Evolutionary conservation across 2,329 filamentous ascomycete genomes (phyloP).

Genomic region (Hawksworthiomyces lignivorus): DNA sequence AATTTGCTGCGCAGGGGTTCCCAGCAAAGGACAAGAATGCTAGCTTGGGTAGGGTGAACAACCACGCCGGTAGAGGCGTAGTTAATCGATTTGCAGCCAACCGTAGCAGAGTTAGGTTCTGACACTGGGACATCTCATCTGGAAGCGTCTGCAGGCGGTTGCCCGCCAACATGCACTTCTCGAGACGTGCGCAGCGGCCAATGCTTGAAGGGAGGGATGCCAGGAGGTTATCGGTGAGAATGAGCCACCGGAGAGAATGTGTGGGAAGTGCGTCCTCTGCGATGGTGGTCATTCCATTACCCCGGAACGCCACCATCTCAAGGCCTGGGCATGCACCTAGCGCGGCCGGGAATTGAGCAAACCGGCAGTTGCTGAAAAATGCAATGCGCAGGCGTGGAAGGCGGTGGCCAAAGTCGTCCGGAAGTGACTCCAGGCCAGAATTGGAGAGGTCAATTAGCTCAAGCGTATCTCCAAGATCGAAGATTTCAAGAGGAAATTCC

Average conservation of each 20-base stretch:
- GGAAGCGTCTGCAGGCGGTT: slow-evolving; percentile 34
- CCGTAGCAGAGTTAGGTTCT: slow-evolving; percentile 34
- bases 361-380: slow-evolving; percentile 39
- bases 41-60: slow-evolving; percentile 36
- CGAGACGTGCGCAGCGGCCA: slow-evolving; percentile 32
- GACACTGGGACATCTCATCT: slow-evolving; percentile 34
- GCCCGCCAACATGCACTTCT: slow-evolving; percentile 43
- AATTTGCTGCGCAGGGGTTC: slow-evolving; percentile 36
- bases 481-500: slow-evolving; percentile 31
- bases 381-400: slow-evolving; percentile 37
- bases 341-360: slow-evolving; percentile 31
- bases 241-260: slow-evolving; percentile 38
- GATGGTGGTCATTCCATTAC: slow-evolving; percentile 35
- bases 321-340: slow-evolving; percentile 35
- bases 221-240: slow-evolving; percentile 39
- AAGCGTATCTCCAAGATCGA: slow-evolving; percentile 32
- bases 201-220: slow-evolving; percentile 31
- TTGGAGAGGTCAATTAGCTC: slow-evolving; percentile 41
- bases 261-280: slow-evolving; percentile 33
- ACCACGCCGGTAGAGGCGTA: slow-evolving; percentile 33
- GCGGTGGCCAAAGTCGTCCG: slow-evolving; percentile 27
- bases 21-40: slow-evolving; percentile 40
- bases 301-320: slow-evolving; percentile 42
- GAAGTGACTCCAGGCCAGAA: slow-evolving; percentile 33
- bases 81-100: slow-evolving; percentile 34